A percentile compares a stretch with the other conserved stretches of the same genome.
phyloP scores from a whole-genome alignment of 768 basidiomycete genomes.

The Auriculariales sp. region DNA sequence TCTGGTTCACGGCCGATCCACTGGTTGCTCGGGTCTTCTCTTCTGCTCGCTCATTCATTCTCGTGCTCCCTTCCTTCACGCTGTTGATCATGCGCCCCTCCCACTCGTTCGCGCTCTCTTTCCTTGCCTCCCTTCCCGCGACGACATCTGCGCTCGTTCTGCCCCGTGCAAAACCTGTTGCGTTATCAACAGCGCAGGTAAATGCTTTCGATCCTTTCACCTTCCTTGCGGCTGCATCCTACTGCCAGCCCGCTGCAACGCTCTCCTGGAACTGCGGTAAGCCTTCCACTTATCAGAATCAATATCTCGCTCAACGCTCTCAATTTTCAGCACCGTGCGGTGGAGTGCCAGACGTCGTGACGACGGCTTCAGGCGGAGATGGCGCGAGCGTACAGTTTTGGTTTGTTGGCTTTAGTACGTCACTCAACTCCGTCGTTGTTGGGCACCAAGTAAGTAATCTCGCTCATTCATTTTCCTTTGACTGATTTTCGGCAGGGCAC shows the following conservation, averaged over 20 bases:
- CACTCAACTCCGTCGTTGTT: slow-evolving; percentile 21
- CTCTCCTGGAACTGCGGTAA: slow-evolving; percentile 20
- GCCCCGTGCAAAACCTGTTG: background rate
- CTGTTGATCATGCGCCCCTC: background rate
- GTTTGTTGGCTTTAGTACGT: slow-evolving; percentile 23
- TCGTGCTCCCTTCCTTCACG: no score
- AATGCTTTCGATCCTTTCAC: background rate
- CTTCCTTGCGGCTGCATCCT: slow-evolving; percentile 12
- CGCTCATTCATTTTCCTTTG: no score
- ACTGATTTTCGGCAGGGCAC: no score
- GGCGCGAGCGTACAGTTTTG: slow-evolving; percentile 2
- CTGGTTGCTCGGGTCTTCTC: no score
- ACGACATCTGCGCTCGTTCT: background rate
- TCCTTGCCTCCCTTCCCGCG: background rate
- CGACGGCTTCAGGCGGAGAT: slow-evolving; percentile 19
- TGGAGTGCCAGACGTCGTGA: slow-evolving; percentile 13
- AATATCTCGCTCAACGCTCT: background rate
- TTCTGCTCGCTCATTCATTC: no score
- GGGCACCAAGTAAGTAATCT: slow-evolving; percentile 30
- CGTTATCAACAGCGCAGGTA: background rate
- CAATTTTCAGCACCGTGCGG: slow-evolving; percentile 16
- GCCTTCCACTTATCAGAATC: background rate
- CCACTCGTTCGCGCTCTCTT: background rate
- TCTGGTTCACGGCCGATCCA: no score
- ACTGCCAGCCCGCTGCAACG: slow-evolving; percentile 21